Evolutionary conservation across 2,329 filamentous ascomycete species (phyloP).

Genomic region (Whalleya microplaca): DNA sequence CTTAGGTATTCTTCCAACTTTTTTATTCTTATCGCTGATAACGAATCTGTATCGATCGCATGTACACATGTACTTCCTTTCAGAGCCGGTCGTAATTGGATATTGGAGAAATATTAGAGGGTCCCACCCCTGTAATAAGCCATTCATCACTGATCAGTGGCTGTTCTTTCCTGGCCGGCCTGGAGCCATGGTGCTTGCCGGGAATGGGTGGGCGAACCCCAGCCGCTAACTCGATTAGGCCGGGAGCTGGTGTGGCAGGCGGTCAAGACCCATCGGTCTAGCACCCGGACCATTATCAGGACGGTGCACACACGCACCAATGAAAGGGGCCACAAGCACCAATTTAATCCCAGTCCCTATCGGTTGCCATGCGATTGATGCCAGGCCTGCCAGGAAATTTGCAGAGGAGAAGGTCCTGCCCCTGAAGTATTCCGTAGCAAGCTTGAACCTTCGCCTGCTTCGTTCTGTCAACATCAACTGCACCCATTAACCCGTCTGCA

Average conservation of each 20-base stretch:
- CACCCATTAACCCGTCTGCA: constrained; percentile 16
- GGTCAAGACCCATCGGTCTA: constrained; percentile 31
- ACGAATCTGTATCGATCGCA: constrained; percentile 10
- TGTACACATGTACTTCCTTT: too few species aligned
- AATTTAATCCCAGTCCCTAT: constrained; percentile 29
- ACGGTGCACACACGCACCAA: constrained; percentile 5
- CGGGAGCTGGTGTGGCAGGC: constrained; percentile 14
- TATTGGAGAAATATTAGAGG: background rate
- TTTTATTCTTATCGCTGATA: constrained; percentile 34
- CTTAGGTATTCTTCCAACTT: constrained; percentile 30
- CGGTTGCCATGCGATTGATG: constrained; percentile 31
- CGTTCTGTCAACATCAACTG: constrained; percentile 35
- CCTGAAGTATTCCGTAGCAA: constrained; percentile 43
- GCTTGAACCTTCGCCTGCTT: constrained; percentile 32
- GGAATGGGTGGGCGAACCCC: background rate
- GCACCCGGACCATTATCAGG: constrained; percentile 20
- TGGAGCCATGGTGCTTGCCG: background rate
- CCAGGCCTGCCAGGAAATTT: constrained; percentile 40
- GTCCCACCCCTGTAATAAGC: background rate
- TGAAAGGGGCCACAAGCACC: constrained; percentile 22
- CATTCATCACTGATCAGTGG: too few species aligned
- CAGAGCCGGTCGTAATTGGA: too few species aligned
- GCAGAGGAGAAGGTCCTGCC: constrained; percentile 39
- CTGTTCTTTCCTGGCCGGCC: background rate
- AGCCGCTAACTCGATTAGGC: constrained; percentile 11